Percentiles rank a stretch among this genome's conserved stretches.
Conservation (phyloP, 176 grass and related monocot species). For the Tuctoria greenei region DNA sequence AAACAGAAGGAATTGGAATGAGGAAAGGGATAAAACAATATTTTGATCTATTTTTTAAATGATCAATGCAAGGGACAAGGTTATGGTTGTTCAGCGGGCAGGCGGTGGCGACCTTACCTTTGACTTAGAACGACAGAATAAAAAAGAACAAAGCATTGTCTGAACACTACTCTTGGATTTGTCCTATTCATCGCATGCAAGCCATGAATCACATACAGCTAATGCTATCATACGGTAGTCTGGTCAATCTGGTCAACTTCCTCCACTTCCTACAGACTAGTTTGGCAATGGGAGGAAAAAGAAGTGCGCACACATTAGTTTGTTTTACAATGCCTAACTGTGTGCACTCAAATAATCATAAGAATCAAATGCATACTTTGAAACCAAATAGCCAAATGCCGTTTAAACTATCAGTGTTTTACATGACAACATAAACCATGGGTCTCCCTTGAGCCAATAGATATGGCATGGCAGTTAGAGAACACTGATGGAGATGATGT, state of each 20-base stretch:
- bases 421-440: conserved; percentile 8
- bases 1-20: not conserved
- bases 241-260: not conserved
- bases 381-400: not conserved
- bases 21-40: not conserved
- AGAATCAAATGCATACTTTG: conserved; percentile 7
- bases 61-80: not conserved
- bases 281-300: not conserved
- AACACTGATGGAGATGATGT: not conserved
- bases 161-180: not conserved
- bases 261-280: not conserved
- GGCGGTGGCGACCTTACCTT: not conserved
- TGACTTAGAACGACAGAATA: not conserved
- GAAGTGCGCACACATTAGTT: not conserved
- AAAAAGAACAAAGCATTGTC: not conserved
- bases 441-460: not conserved
- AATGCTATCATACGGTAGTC: not conserved
- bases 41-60: not conserved
- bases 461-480: not conserved
- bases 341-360: not conserved
- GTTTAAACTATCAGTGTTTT: not conserved
- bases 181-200: not conserved
- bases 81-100: not conserved
- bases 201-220: conserved; percentile 1
- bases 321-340: not conserved